Percentiles rank a stretch among this genome's conserved stretches.
phyloP scores from a whole-genome alignment of 495 filamentous ascomycete genomes.

The Chlorociboria aeruginascens region DNA sequence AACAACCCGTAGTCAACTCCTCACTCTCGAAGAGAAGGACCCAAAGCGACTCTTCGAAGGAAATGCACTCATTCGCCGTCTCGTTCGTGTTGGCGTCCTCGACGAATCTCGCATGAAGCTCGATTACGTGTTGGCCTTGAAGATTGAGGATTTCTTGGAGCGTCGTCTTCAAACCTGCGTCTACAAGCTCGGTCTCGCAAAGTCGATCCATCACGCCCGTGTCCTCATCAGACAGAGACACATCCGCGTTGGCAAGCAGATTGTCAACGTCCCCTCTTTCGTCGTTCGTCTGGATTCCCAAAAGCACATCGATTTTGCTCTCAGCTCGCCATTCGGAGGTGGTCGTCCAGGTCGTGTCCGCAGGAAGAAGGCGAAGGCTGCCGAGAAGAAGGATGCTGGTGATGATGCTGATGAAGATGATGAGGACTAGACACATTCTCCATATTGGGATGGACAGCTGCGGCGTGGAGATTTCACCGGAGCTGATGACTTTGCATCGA shows the following conservation, averaged over 20 bases:
- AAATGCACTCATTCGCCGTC: conserved; percentile 98
- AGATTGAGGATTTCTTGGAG: conserved; percentile 98
- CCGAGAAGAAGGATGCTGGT: conserved; percentile 76
- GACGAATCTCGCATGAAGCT: conserved; percentile 99
- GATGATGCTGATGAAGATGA: conserved; percentile 89
- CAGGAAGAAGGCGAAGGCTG: conserved; percentile 98
- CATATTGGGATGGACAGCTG: neutral
- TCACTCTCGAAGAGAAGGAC: conserved; percentile 99
- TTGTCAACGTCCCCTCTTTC: conserved; percentile 99
- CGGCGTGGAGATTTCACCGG: conserved; percentile 9
- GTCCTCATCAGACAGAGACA: conserved; percentile 98
- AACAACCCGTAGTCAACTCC: conserved; percentile 69
- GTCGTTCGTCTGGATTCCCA: conserved; percentile 98
- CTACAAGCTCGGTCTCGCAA: conserved; percentile 98
- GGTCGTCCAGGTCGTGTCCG: conserved; percentile 91
- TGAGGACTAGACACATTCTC: conserved; percentile 36
- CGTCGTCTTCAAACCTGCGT: conserved; percentile 98
- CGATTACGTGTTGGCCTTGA: conserved; percentile 99
- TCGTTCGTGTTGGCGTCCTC: conserved; percentile 98
- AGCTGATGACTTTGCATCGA: conserved; percentile 1
- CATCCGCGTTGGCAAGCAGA: conserved; percentile 99
- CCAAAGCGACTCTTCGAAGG: conserved; percentile 99
- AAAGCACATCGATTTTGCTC: conserved; percentile 99
- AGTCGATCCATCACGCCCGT: conserved; percentile 99
- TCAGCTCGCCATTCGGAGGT: conserved; percentile 94